Percentiles rank a stretch among this genome's conserved stretches.
These are phyloP conservation scores for Cutaneotrichosporon sp. DNA, from an alignment of 1,284 basidiomycete genomes.

Conservation along the genomic window DNA sequence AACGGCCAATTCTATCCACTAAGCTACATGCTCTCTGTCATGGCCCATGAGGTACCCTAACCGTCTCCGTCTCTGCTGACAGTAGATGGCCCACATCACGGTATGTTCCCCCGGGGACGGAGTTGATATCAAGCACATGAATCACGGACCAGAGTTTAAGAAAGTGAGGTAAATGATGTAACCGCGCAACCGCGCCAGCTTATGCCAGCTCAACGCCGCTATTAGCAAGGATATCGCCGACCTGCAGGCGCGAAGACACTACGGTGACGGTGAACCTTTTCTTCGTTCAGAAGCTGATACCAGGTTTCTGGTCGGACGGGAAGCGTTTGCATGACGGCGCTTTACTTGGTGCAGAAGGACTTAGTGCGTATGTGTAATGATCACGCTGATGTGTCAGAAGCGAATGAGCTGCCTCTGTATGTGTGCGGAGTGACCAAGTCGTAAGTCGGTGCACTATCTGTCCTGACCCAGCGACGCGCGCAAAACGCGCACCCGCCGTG, in stretches of 20 bases:
- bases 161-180: conserved; percentile 28
- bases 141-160: conserved; percentile 51
- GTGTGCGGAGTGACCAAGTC: conserved; percentile 47
- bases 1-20: conserved; percentile 49
- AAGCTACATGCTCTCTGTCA: conserved; percentile 46
- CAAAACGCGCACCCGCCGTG: conserved; percentile 31
- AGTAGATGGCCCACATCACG: conserved; percentile 51
- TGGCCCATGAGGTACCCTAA: conserved; percentile 51
- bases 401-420: conserved; percentile 47
- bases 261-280: conserved; percentile 45
- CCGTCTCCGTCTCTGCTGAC: conserved; percentile 5
- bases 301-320: conserved; percentile 51
- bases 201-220: conserved; percentile 41
- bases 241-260: conserved; percentile 47
- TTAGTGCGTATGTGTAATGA: conserved; percentile 28
- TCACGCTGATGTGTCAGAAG: conserved; percentile 24
- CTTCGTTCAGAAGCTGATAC: not conserved
- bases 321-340: conserved; percentile 42
- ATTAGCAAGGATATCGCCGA: conserved; percentile 46
- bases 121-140: conserved; percentile 46
- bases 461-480: conserved; percentile 34
- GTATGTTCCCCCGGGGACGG: conserved; percentile 18
- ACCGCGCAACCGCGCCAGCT: not conserved
- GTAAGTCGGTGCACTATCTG: conserved; percentile 22
- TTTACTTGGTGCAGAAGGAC: conserved; percentile 42